A percentile compares a stretch with the other conserved stretches of the same genome.
phyloP scores from a whole-genome alignment of 306 rosid species.

The Corylus heterophylla region DNA sequence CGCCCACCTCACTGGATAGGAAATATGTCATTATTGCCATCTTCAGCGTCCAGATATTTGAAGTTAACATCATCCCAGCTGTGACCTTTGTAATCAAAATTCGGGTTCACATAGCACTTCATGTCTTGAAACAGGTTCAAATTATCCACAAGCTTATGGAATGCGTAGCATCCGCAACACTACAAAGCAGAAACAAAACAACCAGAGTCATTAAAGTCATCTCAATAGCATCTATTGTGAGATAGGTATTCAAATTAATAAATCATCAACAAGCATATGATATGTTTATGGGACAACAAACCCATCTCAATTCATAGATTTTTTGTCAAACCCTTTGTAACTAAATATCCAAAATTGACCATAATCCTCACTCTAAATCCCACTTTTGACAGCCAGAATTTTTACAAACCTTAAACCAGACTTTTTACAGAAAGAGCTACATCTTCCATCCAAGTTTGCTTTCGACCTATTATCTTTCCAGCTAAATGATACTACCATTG shows the following conservation, averaged over 20 bases:
- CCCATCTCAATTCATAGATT: neutral
- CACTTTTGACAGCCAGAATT: neutral
- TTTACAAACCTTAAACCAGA: neutral
- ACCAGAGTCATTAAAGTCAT: neutral
- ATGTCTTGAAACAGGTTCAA: conserved; percentile 91
- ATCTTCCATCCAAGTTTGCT: neutral
- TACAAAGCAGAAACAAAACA: conserved; percentile 29
- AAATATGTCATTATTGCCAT: conserved; percentile 47
- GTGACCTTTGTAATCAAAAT: conserved; percentile 68
- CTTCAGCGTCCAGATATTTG: conserved; percentile 59
- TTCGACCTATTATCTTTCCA: neutral
- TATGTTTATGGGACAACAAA: neutral
- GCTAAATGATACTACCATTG: neutral
- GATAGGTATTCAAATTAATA: neutral
- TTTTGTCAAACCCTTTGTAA: neutral
- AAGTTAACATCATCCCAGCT: conserved; percentile 72
- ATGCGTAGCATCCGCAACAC: conserved; percentile 95
- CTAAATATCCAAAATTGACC: neutral
- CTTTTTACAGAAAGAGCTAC: neutral
- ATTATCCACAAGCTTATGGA: conserved; percentile 94
- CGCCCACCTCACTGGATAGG: conserved; percentile 53
- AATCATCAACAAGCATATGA: neutral
- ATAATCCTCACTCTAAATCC: neutral
- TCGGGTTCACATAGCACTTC: conserved; percentile 78
- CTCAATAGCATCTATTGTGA: neutral